A percentile compares a stretch with the other conserved stretches of the same genome.
Evolutionary conservation across 2,329 filamentous ascomycete species (phyloP).

Genomic region (Orbilia quercus): DNA sequence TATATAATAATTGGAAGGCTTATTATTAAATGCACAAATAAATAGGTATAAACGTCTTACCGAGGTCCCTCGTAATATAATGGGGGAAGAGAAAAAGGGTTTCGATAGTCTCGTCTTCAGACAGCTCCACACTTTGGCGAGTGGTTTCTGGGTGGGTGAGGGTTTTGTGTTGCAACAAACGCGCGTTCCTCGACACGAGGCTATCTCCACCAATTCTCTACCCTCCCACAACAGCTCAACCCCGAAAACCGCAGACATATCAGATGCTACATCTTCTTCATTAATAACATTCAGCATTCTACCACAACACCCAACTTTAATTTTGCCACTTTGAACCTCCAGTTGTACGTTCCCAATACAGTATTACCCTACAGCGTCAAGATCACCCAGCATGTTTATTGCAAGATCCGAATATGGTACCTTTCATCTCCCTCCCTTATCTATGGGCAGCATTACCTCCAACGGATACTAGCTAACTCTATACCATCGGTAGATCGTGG

Average conservation of each 20-base stretch:
- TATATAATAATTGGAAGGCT: too few species aligned
- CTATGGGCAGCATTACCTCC: slow-evolving; percentile 24
- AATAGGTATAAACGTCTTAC: too few species aligned
- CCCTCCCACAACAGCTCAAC: slow-evolving; percentile 49
- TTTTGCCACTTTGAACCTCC: neutral
- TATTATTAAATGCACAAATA: too few species aligned
- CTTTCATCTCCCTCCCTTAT: slow-evolving; percentile 55
- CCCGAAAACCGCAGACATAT: slow-evolving; percentile 7
- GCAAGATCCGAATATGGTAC: slow-evolving; percentile 99
- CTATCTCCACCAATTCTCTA: slow-evolving; percentile 33
- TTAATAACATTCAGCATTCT: neutral
- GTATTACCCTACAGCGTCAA: neutral
- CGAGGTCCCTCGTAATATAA: too few species aligned
- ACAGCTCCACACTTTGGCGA: too few species aligned
- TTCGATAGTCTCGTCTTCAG: too few species aligned
- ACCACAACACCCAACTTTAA: too few species aligned
- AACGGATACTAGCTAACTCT: slow-evolving; percentile 61
- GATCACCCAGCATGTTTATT: slow-evolving; percentile 82
- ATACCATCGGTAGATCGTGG: slow-evolving; percentile 78
- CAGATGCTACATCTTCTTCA: neutral
- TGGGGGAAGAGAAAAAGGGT: too few species aligned
- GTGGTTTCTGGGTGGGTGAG: too few species aligned
- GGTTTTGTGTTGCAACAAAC: slow-evolving; percentile 10
- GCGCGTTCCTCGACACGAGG: slow-evolving; percentile 21
- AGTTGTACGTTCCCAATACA: neutral